Evolutionary conservation across 306 rosid species (phyloP).

Genomic region (Quercus bicolor): DNA sequence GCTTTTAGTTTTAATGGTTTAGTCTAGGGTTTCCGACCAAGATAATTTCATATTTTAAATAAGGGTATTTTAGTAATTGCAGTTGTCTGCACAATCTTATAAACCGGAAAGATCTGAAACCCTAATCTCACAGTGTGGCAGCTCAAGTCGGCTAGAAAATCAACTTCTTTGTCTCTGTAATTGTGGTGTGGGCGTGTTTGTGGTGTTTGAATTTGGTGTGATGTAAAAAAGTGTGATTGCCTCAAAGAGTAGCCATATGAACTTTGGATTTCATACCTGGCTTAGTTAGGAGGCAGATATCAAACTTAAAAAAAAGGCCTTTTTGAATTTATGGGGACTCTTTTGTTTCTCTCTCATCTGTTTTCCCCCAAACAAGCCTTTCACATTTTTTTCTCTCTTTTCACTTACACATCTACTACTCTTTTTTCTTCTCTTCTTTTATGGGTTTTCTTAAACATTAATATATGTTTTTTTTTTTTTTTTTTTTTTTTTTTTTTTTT

Average conservation of each 20-base stretch:
- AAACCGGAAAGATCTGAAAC: too few relatives aligned
- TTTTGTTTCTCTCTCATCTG: not conserved
- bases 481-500: not conserved
- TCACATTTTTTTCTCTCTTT: not conserved
- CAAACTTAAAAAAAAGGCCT: not conserved
- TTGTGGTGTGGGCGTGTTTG: not conserved
- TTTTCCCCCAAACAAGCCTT: conserved; percentile 21
- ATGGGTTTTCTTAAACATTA: not conserved
- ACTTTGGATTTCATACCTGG: not conserved
- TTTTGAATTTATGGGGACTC: conserved; percentile 1
- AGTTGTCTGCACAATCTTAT: too few relatives aligned
- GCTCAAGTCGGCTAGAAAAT: not conserved
- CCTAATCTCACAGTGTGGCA: too few relatives aligned
- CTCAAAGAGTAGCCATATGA: conserved; percentile 13
- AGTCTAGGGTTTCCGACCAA: too few relatives aligned
- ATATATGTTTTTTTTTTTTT: not conserved
- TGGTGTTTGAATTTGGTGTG: not conserved
- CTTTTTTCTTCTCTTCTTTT: not conserved
- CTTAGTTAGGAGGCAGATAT: conserved; percentile 23
- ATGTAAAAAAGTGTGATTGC: not conserved
- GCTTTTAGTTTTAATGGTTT: too few relatives aligned
- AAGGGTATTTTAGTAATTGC: too few relatives aligned
- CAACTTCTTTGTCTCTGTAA: not conserved
- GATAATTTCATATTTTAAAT: too few relatives aligned
- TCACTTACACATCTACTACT: too few relatives aligned